Evolutionary conservation across 2,329 filamentous ascomycete species (phyloP).

Genomic region (Cercospora berteroae): DNA sequence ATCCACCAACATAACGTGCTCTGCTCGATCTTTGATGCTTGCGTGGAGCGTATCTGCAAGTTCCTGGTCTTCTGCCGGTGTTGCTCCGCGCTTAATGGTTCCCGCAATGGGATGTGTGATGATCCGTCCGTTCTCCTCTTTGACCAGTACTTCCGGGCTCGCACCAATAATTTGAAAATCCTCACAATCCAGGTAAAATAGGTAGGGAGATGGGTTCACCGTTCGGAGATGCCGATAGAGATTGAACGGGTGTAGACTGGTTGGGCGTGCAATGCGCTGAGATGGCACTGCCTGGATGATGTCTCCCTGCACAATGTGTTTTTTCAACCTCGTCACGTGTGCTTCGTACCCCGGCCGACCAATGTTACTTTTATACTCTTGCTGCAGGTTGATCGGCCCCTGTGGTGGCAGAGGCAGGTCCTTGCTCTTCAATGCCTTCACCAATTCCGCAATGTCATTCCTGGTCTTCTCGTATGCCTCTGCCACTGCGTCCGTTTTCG

Average conservation of each 20-base stretch:
- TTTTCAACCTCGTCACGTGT: slow-evolving; percentile 83
- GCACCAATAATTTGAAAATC: slow-evolving; percentile 95
- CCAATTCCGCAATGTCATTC: slow-evolving; percentile 62
- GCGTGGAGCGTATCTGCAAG: slow-evolving; percentile 73
- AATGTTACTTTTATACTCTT: slow-evolving; percentile 88
- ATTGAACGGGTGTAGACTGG: slow-evolving; percentile 92
- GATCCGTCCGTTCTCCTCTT: slow-evolving; percentile 78
- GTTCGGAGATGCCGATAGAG: slow-evolving; percentile 93
- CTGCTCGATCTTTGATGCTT: slow-evolving; percentile 86
- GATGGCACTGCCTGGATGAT: slow-evolving; percentile 98
- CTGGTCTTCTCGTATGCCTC: slow-evolving; percentile 68
- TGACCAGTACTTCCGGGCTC: slow-evolving; percentile 90
- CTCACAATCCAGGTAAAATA: slow-evolving; percentile 91
- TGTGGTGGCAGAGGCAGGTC: slow-evolving; percentile 69
- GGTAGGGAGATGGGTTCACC: slow-evolving; percentile 96
- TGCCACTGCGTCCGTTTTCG: slow-evolving; percentile 52
- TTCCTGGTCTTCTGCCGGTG: slow-evolving; percentile 73
- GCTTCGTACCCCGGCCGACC: slow-evolving; percentile 82
- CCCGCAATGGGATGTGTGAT: slow-evolving; percentile 97
- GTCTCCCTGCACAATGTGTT: slow-evolving; percentile 86
- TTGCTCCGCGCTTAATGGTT: slow-evolving; percentile 83
- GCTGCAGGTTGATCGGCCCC: slow-evolving; percentile 66
- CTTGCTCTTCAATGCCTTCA: slow-evolving; percentile 69
- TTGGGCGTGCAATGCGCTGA: slow-evolving; percentile 86
- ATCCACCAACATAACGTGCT: slow-evolving; percentile 98